Evolutionary conservation across 495 filamentous ascomycete genomes (phyloP), one percentile per base, ranked within the genome.

Genomic region (Recurvomyces mirabilis): DNA sequence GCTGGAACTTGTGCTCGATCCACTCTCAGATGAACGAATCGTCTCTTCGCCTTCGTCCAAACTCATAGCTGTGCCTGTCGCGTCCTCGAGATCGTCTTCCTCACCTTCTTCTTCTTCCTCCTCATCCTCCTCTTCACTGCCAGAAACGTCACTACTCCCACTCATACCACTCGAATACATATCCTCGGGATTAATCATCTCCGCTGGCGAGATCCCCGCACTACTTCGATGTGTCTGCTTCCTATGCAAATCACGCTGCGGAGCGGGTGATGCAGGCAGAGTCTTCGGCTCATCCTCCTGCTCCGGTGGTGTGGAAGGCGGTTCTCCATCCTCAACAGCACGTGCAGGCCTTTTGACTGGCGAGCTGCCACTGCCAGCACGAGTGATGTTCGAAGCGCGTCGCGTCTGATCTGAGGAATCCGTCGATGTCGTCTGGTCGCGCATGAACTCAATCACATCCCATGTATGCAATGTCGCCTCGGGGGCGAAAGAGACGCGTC

Each of bases 381-480:
- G 60, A 4, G 71, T 60, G 31, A 75, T 55, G 15, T 73, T 76
- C 2, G 83, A 88, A 33, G 77, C 73, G 44, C 84, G 72, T 51
- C 84, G 69, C 15, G 83, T 82, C 4, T 72, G 74, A 41, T 79
- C 79, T 0, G 70, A 78, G 6, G 84, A 75, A 7, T 85, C 73
- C 24, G 84, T 87, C 4, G 87, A 93, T 12, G 82, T 84, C 0
- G 86, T 93, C 24, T 82, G 84, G 56, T 93, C 87, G 47, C 86
- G 84, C 47, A 79, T 74, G 43, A 89, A 81, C 53, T 96, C 89
- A 2, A 93, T 75, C 40, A 94, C 88, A 57, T 95, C 87, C 77
- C 93, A 99, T 3, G 91, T 99, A 59, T 99, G 91, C 24, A 99
- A 67, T 7, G 91, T 99, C 12, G 91, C 91, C 63, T 99, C 91